Conservation (phyloP, 768 basidiomycete species). For the Leucogyrophana mollusca region DNA sequence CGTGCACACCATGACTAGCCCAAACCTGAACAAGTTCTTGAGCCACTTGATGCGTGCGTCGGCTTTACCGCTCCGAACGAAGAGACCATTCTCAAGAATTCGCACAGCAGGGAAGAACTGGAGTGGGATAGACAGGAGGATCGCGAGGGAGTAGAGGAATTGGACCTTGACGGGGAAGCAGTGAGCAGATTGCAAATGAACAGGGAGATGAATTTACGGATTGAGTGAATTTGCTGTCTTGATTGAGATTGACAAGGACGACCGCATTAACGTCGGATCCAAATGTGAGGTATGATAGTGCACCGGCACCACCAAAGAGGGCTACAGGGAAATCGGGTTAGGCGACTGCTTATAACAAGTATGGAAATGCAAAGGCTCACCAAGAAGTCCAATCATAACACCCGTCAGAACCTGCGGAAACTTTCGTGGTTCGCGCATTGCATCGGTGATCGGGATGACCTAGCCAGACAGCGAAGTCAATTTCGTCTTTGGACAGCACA, state of each 20-base stretch:
- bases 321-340: slow-evolving; percentile 36
- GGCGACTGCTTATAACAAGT: not conserved
- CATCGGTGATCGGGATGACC: slow-evolving; percentile 95
- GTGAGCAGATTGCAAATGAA: slow-evolving; percentile 4
- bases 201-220: slow-evolving; percentile 48
- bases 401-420: slow-evolving; percentile 86
- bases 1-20: slow-evolving; percentile 77
- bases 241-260: slow-evolving; percentile 90
- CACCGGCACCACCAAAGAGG: slow-evolving; percentile 86
- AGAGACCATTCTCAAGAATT: slow-evolving; percentile 95
- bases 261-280: slow-evolving; percentile 88
- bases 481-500: too few relatives aligned
- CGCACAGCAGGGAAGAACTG: slow-evolving; percentile 98
- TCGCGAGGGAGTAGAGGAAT: slow-evolving; percentile 89
- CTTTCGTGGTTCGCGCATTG: slow-evolving; percentile 93
- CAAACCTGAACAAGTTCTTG: slow-evolving; percentile 88
- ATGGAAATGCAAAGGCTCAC: slow-evolving; percentile 37
- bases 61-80: slow-evolving; percentile 83
- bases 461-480: slow-evolving; percentile 20
- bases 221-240: slow-evolving; percentile 83
- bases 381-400: slow-evolving; percentile 84
- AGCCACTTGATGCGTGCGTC: slow-evolving; percentile 87
- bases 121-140: slow-evolving; percentile 86
- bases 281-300: slow-evolving; percentile 84
- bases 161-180: slow-evolving; percentile 50